Evolutionary conservation across 78 protist genomes (phyloP), one percentile per base, ranked within the genome.

Genomic region (Dictyostelium firmibasis): DNA sequence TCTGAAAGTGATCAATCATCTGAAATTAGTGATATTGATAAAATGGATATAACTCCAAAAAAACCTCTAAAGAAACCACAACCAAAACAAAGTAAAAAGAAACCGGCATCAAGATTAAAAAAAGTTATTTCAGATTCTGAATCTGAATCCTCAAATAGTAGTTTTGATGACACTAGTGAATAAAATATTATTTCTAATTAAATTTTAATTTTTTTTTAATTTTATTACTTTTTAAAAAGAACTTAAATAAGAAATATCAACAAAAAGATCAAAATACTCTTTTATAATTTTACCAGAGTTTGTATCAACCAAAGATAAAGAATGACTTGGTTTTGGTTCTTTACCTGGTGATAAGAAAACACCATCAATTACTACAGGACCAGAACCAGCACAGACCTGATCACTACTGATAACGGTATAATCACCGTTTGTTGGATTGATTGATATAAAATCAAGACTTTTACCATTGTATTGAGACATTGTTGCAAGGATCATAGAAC

Each of bases 321-420:
- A 4, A 23, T 76, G 83, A 38, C 83, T 76, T 38, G 83, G 83
- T 38, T 76, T 33, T 6, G 83, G 83, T n/a, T 18, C 13, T 76
- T 76, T 76, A 41, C 91, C 91, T 2, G 91, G 83, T 7, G 91
- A 74, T 25, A 85, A 38, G 11, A 72, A 74, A 9, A 29, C 47
- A 20, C 83, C 82, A 74, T 85, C 91, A 36, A 41, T 75, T 6
- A 85, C 14, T 0, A 85, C 67, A 9, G 81, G 81, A 20, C 91
- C 91, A 29, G 77, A 69, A 11, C 91, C 91, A n/a, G 81, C 81
- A 85, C 91, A 85, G 3, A 85, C 83, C 23, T 33, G 31, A 38
- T 85, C 74, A 18, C 53, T 47, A 33, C 53, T 85, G 3, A 85
- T 72, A 7, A 36, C n/a, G 4, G 60, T 47, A 10, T 69, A 69